phyloP scores from a whole-genome alignment of 371 early-diverging fungal genomes.

The Apophysomyces elegans region DNA sequence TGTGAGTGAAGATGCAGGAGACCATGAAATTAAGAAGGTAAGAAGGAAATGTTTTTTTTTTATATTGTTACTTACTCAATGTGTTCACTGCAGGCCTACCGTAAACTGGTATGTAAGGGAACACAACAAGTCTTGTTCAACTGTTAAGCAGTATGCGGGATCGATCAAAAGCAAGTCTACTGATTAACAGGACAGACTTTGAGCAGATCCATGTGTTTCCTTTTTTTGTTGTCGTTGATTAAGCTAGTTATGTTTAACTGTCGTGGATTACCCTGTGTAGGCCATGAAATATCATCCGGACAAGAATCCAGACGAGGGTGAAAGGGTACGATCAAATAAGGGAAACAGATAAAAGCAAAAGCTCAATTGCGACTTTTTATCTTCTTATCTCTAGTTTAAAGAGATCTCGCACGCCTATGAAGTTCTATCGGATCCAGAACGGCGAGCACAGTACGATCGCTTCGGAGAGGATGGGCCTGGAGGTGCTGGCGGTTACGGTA shows the following conservation, averaged over 20 bases:
- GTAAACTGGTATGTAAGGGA: constrained; percentile 68
- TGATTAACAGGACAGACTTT: not conserved
- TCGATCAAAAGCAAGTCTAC: not conserved
- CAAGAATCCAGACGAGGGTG: constrained; percentile 62
- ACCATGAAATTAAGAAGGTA: constrained; percentile 86
- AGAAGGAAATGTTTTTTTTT: not conserved
- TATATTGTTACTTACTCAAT: not conserved
- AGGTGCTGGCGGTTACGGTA: constrained; percentile 51
- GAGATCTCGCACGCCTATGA: constrained; percentile 95
- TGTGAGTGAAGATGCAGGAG: constrained; percentile 78
- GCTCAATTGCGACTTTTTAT: not conserved
- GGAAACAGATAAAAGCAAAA: not conserved
- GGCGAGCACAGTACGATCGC: constrained; percentile 84
- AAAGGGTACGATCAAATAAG: constrained; percentile 26
- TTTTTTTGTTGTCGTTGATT: not conserved
- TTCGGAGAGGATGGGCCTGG: constrained; percentile 87
- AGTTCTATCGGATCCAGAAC: constrained; percentile 87
- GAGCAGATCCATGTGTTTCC: not conserved
- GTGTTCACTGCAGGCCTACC: constrained; percentile 71
- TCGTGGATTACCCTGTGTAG: constrained; percentile 9
- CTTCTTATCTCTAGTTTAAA: constrained; percentile 77
- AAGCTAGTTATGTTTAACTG: not conserved
- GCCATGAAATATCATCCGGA: constrained; percentile 97
- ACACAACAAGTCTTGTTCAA: not conserved
- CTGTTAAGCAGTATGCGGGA: not conserved